A percentile compares a stretch with the other conserved stretches of the same genome.
These are phyloP conservation scores for Babesia sp. DNA, from an alignment of 169 alveolate species.

Conservation along the genomic window DNA sequence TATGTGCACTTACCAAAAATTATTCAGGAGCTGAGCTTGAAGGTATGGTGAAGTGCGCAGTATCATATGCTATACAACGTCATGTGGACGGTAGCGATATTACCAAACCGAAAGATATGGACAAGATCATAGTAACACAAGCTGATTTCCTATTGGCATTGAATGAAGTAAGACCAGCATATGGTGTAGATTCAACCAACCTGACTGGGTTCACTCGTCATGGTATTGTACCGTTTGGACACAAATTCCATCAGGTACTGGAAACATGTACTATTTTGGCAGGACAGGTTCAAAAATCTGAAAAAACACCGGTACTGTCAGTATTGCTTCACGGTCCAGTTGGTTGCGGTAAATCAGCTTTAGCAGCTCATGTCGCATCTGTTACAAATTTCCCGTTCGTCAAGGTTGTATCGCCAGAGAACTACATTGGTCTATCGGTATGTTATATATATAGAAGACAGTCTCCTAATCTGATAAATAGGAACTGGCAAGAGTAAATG, in stretches of 20 bases:
- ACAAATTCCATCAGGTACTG: conserved; percentile 82
- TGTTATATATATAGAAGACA: conserved; percentile 53
- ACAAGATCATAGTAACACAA: conserved; percentile 76
- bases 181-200: conserved; percentile 86
- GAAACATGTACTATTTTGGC: conserved; percentile 78
- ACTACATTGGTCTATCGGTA: conserved; percentile 93
- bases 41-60: conserved; percentile 92
- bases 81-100: conserved; percentile 82
- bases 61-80: conserved; percentile 92
- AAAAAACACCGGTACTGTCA: conserved; percentile 88
- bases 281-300: conserved; percentile 81
- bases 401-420: conserved; percentile 94
- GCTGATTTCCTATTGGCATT: conserved; percentile 92
- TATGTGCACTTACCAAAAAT: conserved; percentile 94
- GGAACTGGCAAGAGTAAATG: conserved; percentile 78
- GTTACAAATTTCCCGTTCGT: conserved; percentile 94
- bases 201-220: conserved; percentile 80
- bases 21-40: conserved; percentile 99
- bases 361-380: conserved; percentile 95
- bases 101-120: conserved; percentile 81
- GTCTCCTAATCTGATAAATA: neutral
- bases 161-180: conserved; percentile 95
- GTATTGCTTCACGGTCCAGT: conserved; percentile 92
- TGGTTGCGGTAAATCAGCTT: conserved; percentile 97
- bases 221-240: conserved; percentile 90